Base-by-base conservation (phyloP, 495 filamentous ascomycete species). In the Hypomontagnella monticulosa region DNA sequence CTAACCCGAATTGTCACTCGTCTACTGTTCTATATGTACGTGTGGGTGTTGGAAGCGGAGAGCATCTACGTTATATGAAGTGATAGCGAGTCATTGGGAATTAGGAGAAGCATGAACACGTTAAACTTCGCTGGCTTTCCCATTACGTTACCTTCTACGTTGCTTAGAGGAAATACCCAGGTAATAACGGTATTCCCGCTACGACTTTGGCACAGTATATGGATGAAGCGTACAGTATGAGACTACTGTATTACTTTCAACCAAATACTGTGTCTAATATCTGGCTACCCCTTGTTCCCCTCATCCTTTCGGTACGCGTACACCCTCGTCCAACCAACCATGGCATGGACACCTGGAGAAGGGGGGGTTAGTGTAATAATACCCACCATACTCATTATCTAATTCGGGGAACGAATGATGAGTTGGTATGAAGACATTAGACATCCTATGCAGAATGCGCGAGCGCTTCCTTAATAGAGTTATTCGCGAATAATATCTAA, bases 391-490 rank as follows among this genome's bases (percentile, higher is more conserved):
- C 15, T 18, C 42, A 60, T 61, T 55, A 62, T 62, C 53, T 58
- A 62, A 62, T 58, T 57, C 50, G 38, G 51, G 30, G 43, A 30
- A 27, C 57, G 57, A 66, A 66, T 56, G 47, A 62, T 37, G 16
- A 57, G 15, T 23, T 18, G 9, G 36, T 32, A 34, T 49, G 38
- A 18, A 37, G 14, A 38, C 33, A 40, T 36, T 43, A 40, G 11
- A 54, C 42, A 18, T 27, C 34, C 11, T 62, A 43, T 42, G 41
- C 41, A 36, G 8, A 50, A 44, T 38, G 48, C 4, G 55, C 12
- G 49, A 60, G 56, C 56, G 49, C 37, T 61, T 57, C 48, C 56
- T 63, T 63, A 50, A 61, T 61, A 69, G 51, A 56, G 12, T 48
- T 61, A 52, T 63, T 64, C 55, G 50, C 46, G 50, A 64, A 60